Base-by-base conservation (phyloP, 2,329 filamentous ascomycete species). In the Decorospora gaudefroyi region DNA sequence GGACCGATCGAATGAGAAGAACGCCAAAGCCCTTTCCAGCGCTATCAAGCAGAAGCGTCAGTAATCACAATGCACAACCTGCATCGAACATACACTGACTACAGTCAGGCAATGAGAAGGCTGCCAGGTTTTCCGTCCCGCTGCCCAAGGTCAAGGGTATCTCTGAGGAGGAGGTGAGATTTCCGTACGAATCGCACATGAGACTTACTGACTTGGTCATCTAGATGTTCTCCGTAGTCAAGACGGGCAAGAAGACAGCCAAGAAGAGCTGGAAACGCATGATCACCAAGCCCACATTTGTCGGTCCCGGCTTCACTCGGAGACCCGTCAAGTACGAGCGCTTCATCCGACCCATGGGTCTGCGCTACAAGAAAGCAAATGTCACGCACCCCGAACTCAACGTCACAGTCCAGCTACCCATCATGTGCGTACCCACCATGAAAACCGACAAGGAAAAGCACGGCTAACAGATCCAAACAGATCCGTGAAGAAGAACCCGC, bases 1-100 rank as follows among this genome's bases (percentile, higher is more conserved):
- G 53, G 93, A 99, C 76, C 84, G 93, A n/a, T 78, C 76, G 33
- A 79, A 84, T 57, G 76, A 79, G 44, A 84, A 78, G 52, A 83
- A 84, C 57, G 84, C 84, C 23, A 87, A 95, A 74, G 87, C 87
- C 0, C 78, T 95, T 36, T 86, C 82, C 46, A 87, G 82, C 48
- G 88, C 90, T 40, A 95, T 96, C 76, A 99, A 97, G 82, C 90
- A 96, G 73, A 96, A 96, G 80, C 81, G 93, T 27, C n/a, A n/a
- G n/a, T n/a, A n/a, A n/a, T n/a, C n/a, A n/a, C n/a, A n/a, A n/a
- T n/a, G n/a, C n/a, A n/a, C n/a, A n/a, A n/a, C n/a, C n/a, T n/a
- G n/a, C n/a, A n/a, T n/a, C n/a, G n/a, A n/a, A n/a, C n/a, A n/a
- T n/a, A n/a, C n/a, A n/a, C n/a, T n/a, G n/a, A n/a, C n/a, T n/a